Conservation (phyloP, 805 yeast genomes). For the Blastobotrys muscicola region DNA sequence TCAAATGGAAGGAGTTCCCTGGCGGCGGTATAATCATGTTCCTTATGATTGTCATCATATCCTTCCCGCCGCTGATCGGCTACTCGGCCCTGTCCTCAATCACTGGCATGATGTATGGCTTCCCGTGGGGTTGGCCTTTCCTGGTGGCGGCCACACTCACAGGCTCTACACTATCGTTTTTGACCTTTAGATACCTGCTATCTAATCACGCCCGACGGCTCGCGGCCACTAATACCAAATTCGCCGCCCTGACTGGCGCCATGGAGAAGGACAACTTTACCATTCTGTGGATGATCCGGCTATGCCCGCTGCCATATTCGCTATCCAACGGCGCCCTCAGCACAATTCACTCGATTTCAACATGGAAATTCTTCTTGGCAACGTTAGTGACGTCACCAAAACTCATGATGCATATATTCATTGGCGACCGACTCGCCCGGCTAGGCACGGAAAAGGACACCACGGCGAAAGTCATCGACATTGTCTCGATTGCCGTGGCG, state of each 20-base stretch:
- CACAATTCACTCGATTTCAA: slow-evolving; percentile 66
- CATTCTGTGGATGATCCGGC: slow-evolving; percentile 59
- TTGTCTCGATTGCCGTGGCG: slow-evolving; percentile 52
- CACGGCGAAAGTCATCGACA: slow-evolving; percentile 48
- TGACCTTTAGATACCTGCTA: slow-evolving; percentile 47
- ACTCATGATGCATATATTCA: slow-evolving; percentile 60
- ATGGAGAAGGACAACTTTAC: slow-evolving; percentile 61
- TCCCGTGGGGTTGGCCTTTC: slow-evolving; percentile 69
- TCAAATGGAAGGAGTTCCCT: slow-evolving; percentile 23
- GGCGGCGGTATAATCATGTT: slow-evolving; percentile 37
- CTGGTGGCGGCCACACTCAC: slow-evolving; percentile 56
- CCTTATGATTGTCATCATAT: slow-evolving; percentile 47
- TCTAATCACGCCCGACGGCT: slow-evolving; percentile 48
- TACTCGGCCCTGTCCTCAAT: slow-evolving; percentile 58
- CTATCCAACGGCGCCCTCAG: slow-evolving; percentile 88
- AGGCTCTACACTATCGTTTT: slow-evolving; percentile 72
- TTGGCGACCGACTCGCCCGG: slow-evolving; percentile 65
- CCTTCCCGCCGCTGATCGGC: slow-evolving; percentile 89
- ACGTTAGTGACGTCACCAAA: slow-evolving; percentile 76
- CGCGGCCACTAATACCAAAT: slow-evolving; percentile 50
- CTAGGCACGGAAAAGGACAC: slow-evolving; percentile 48
- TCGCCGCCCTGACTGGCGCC: slow-evolving; percentile 67
- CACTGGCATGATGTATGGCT: slow-evolving; percentile 77
- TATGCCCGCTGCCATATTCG: slow-evolving; percentile 92
- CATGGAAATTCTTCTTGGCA: slow-evolving; percentile 56